Base-by-base conservation (phyloP, 2,329 filamentous ascomycete species). In the Aspergillus sp. region DNA sequence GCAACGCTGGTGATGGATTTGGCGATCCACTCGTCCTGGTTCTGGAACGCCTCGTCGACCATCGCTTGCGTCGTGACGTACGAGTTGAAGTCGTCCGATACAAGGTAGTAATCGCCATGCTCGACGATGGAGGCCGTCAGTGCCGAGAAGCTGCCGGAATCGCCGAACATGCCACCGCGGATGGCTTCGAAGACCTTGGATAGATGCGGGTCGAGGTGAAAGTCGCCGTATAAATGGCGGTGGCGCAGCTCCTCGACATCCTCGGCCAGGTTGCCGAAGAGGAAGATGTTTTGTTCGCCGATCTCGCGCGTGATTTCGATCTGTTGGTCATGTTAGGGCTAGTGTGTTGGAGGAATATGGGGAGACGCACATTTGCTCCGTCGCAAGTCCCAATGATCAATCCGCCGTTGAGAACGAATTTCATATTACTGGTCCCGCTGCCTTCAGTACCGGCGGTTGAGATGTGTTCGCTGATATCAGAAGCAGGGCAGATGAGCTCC, bases 241-340 rank as follows among this genome's bases (percentile, higher is more conserved):
- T 96, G 86, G 30, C 91, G 88, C 34, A 98, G 78, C 45, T 96
- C 89, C 51, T 96, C 91, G 25, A 98, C 91, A 48, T 96, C 86
- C 61, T 98, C 91, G 35, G 91, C 79, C 13, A 98, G 75, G 58
- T 89, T 94, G 39, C 91, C 91, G 57, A 98, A 96, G 48, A 98
- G 75, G 78, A 98, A 98, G 58, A 98, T 95, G 66, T 96, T 96
- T 57, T 86, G 80, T 55, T 96, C 86, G 51, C 88, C 85, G 53
- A 96, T 84, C 63, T 98, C 91, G 37, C 91, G 86, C 3, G 91
- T 96, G 56, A 96, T 96, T 68, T 95, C 88, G 60, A 94, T 94
- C 83, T 80, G 22, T 34, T n/a, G 17, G 24, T 40, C 32, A 32
- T 17, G 11, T 36, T 15, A 32, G 29, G 12, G 15, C 17, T 12